These are phyloP conservation scores for Pyrenochaeta sp. DNA, from an alignment of 2,329 filamentous ascomycete genomes.

Conservation along the genomic window DNA sequence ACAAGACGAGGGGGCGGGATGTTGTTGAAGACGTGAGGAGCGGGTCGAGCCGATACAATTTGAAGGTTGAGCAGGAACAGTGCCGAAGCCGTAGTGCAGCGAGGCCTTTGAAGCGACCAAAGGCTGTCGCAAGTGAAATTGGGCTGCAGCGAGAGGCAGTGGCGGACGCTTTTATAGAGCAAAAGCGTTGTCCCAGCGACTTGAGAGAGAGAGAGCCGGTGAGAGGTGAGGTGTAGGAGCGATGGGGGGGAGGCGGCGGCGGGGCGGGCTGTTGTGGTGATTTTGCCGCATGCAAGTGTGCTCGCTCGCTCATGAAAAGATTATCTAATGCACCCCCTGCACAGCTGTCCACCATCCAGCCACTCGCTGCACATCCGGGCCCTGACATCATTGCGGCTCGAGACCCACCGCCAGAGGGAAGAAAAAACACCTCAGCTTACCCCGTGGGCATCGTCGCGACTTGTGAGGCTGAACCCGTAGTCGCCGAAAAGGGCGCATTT, in stretches of 20 bases:
- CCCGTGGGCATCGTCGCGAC: slow-evolving; percentile 8
- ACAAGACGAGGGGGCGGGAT: slow-evolving; percentile 55
- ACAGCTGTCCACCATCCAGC: neutral
- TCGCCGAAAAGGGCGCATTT: slow-evolving; percentile 14
- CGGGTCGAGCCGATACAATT: slow-evolving; percentile 56
- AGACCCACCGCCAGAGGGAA: slow-evolving; percentile 7
- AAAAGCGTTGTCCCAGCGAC: slow-evolving; percentile 1
- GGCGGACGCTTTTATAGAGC: slow-evolving; percentile 15
- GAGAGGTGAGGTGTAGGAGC: slow-evolving; percentile 14
- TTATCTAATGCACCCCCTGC: neutral
- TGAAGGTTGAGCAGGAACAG: slow-evolving; percentile 54
- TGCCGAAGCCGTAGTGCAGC: slow-evolving; percentile 56
- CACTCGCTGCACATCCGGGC: slow-evolving; percentile 2
- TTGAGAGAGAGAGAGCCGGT: slow-evolving; percentile 10
- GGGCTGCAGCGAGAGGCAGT: slow-evolving; percentile 18
- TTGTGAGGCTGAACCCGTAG: slow-evolving; percentile 11
- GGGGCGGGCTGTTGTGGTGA: slow-evolving; percentile 28
- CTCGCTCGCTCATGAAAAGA: neutral
- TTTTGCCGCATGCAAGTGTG: slow-evolving; percentile 35
- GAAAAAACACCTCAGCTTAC: slow-evolving; percentile 9
- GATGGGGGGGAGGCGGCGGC: slow-evolving; percentile 19
- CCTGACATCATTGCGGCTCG: slow-evolving; percentile 13
- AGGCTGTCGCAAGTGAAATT: slow-evolving; percentile 38
- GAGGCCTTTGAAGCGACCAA: slow-evolving; percentile 55
- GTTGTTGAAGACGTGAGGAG: slow-evolving; percentile 60